Conservation (phyloP, 176 grass and related monocot species). For the Zizania latifolia region DNA sequence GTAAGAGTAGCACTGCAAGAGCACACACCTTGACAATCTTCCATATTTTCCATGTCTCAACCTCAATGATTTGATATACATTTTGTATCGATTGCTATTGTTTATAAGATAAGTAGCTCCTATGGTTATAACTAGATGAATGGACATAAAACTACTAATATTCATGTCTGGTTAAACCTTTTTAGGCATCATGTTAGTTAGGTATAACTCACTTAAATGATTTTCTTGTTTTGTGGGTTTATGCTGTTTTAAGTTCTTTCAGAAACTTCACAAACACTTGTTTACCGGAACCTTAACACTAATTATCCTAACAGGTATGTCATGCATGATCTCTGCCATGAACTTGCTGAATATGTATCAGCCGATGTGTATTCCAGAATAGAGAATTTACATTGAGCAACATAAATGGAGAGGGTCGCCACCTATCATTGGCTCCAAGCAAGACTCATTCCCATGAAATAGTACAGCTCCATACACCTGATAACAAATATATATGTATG, state of each 20-base stretch:
- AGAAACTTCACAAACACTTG: too few relatives aligned
- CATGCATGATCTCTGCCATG: slow-evolving; percentile 36
- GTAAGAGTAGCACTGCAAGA: not conserved
- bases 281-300: not conserved
- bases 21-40: not conserved
- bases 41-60: not conserved
- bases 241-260: slow-evolving; percentile 6
- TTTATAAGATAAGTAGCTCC: not conserved
- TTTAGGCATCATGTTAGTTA: not conserved
- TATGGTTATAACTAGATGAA: not conserved
- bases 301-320: slow-evolving; percentile 19
- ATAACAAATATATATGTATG: slow-evolving; percentile 4
- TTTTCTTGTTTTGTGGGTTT: not conserved
- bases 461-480: not conserved
- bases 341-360: slow-evolving; percentile 25
- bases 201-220: not conserved
- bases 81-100: not conserved
- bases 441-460: not conserved
- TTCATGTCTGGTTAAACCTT: not conserved
- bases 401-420: slow-evolving; percentile 5
- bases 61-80: not conserved
- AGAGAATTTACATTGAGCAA: slow-evolving; percentile 13
- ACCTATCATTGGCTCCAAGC: slow-evolving; percentile 26
- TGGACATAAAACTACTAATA: not conserved
- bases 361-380: slow-evolving; percentile 17